Conservation (phyloP, 2,329 filamentous ascomycete genomes). For the Diaporthe vaccinii region DNA sequence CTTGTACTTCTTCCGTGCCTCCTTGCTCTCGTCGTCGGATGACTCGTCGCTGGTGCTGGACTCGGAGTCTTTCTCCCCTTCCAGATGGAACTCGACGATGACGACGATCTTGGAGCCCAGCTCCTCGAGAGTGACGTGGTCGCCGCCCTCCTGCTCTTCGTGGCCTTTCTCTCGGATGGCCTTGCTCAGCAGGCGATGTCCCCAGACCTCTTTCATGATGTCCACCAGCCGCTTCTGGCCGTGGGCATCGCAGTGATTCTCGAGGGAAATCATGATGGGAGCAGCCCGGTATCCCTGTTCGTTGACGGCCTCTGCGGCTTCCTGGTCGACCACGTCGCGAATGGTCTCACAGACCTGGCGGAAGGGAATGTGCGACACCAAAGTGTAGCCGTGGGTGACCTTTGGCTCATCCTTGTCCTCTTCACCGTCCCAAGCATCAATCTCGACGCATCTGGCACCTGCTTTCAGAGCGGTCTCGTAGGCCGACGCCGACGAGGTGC, state of each 20-base stretch:
- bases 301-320: slow-evolving; percentile 60
- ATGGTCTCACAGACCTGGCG: slow-evolving; percentile 76
- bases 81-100: slow-evolving; percentile 77
- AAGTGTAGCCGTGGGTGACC: slow-evolving; percentile 78
- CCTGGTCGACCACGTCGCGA: slow-evolving; percentile 71
- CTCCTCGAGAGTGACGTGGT: slow-evolving; percentile 70
- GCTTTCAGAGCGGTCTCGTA: slow-evolving; percentile 74
- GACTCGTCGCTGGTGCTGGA: slow-evolving; percentile 50
- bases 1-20: slow-evolving; percentile 68
- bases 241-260: slow-evolving; percentile 74
- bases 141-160: slow-evolving; percentile 65
- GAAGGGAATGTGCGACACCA: slow-evolving; percentile 76
- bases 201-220: slow-evolving; percentile 76
- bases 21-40: slow-evolving; percentile 54
- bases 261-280: slow-evolving; percentile 74
- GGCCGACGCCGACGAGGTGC: slow-evolving; percentile 71
- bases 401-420: slow-evolving; percentile 74
- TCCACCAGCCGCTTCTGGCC: slow-evolving; percentile 73
- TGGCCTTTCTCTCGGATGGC: slow-evolving; percentile 69
- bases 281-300: slow-evolving; percentile 58
- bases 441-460: slow-evolving; percentile 79
- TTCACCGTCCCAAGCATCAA: slow-evolving; percentile 78
- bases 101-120: slow-evolving; percentile 74
- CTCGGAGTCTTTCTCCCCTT: slow-evolving; percentile 59
- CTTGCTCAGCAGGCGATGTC: slow-evolving; percentile 69